Evolutionary conservation across 495 filamentous ascomycete genomes (phyloP).

Genomic region (Cetradonia linearis): DNA sequence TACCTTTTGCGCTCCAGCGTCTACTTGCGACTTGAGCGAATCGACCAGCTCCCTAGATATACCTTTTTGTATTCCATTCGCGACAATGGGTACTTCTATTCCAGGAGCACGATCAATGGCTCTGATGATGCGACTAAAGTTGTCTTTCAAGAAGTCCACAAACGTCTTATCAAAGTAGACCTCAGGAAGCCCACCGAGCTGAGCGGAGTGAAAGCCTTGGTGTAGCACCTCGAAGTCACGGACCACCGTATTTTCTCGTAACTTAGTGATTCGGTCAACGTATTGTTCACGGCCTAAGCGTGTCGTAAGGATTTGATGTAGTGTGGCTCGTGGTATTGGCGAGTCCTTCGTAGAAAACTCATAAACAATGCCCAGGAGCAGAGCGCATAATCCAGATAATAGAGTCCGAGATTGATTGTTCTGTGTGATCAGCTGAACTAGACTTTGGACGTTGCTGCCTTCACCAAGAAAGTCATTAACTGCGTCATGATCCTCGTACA

Average conservation of each 20-base stretch:
- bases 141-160: constrained; percentile 91
- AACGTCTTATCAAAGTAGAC: constrained; percentile 80
- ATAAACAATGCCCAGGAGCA: constrained; percentile 80
- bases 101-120: constrained; percentile 89
- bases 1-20: constrained; percentile 58
- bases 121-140: constrained; percentile 74
- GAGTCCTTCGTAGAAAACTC: constrained; percentile 98
- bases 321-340: constrained; percentile 69
- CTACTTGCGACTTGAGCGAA: constrained; percentile 63
- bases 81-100: constrained; percentile 66
- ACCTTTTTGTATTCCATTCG: constrained; percentile 71
- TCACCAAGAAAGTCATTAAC: constrained; percentile 94
- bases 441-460: constrained; percentile 78
- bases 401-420: constrained; percentile 49
- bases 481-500: constrained; percentile 84
- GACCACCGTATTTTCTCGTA: constrained; percentile 72
- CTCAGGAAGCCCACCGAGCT: constrained; percentile 57
- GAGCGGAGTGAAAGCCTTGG: constrained; percentile 49
- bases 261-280: constrained; percentile 67
- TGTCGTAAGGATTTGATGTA: constrained; percentile 70
- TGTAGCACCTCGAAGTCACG: constrained; percentile 85
- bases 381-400: constrained; percentile 70
- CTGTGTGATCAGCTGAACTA: constrained; percentile 64
- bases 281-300: constrained; percentile 82
- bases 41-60: constrained; percentile 79